Conservation (phyloP, 2,329 filamentous ascomycete genomes). For the Rhynchosporium agropyri region DNA sequence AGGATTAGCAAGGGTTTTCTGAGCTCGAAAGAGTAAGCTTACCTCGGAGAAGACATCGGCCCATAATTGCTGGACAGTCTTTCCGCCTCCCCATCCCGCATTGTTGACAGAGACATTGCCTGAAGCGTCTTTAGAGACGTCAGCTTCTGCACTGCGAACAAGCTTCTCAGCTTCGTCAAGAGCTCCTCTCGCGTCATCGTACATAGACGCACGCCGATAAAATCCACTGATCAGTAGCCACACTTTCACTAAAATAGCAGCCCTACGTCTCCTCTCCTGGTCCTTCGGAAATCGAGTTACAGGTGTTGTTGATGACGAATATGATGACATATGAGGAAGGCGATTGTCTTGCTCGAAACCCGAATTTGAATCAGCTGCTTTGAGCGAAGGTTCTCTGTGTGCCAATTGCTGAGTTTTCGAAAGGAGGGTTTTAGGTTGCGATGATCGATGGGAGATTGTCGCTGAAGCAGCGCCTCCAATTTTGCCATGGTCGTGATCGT, state of each 20-base stretch:
- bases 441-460: conserved; percentile 9
- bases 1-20: conserved; percentile 26
- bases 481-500: conserved; percentile 33
- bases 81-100: conserved; percentile 76
- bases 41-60: conserved; percentile 83
- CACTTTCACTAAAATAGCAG: conserved; percentile 68
- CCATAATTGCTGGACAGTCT: conserved; percentile 82
- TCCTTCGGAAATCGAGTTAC: conserved; percentile 54
- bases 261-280: conserved; percentile 54
- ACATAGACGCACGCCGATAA: conserved; percentile 79
- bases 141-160: conserved; percentile 69
- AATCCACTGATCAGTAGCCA: conserved; percentile 91
- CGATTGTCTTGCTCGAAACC: conserved; percentile 29
- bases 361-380: conserved; percentile 22
- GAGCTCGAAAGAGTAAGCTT: conserved; percentile 43
- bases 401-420: conserved; percentile 37
- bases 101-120: conserved; percentile 64
- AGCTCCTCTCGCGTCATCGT: conserved; percentile 78
- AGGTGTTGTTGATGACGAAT: conserved; percentile 34
- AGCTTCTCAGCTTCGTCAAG: conserved; percentile 80
- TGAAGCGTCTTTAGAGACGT: conserved; percentile 63
- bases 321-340: conserved; percentile 24
- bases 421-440: conserved; percentile 28
- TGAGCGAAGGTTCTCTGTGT: conserved; percentile 33
- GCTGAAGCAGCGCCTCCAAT: conserved; percentile 20